Percentiles rank a stretch among this genome's conserved stretches.
Conservation (phyloP, 2,329 filamentous ascomycete genomes). For the Graphilbum fragrans region DNA sequence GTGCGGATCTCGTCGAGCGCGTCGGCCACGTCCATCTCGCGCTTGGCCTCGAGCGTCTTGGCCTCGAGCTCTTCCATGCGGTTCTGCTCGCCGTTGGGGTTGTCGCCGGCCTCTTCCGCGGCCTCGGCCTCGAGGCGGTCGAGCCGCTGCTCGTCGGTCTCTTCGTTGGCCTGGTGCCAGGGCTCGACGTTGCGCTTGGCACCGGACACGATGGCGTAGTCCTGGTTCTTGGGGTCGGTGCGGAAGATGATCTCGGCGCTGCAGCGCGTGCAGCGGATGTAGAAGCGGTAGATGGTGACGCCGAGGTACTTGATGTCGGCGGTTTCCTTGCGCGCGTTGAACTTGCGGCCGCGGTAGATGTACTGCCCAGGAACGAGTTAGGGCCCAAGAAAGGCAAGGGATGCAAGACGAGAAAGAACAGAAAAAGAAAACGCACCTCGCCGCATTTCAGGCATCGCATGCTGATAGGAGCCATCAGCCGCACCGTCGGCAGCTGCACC, state of each 20-base stretch:
- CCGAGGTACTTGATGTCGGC: conserved; percentile 81
- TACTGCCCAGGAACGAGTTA: no score
- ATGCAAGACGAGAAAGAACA: no score
- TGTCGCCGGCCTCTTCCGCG: conserved; percentile 31
- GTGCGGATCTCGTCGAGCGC: conserved; percentile 90
- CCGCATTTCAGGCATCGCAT: conserved; percentile 50
- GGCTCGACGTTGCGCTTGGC: conserved; percentile 90
- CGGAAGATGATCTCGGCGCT: conserved; percentile 81
- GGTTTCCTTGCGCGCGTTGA: conserved; percentile 77
- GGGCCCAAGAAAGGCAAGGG: no score
- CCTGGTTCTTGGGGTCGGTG: conserved; percentile 90
- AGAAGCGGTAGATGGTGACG: conserved; percentile 82
- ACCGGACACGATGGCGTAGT: conserved; percentile 61
- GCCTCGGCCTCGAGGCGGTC: conserved; percentile 74
- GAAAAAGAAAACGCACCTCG: conserved; percentile 9
- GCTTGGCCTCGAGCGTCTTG: conserved; percentile 84
- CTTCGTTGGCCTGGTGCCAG: conserved; percentile 60
- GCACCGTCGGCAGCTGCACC: conserved; percentile 73
- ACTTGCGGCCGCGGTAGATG: conserved; percentile 57
- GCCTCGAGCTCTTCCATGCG: conserved; percentile 92
- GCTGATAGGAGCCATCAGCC: conserved; percentile 79
- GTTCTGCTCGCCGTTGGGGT: conserved; percentile 49
- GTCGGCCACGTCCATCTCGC: conserved; percentile 94
- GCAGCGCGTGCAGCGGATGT: conserved; percentile 82
- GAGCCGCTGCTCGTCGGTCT: conserved; percentile 78